Conservation (phyloP, 495 filamentous ascomycete genomes). For the Parathielavia appendiculata region DNA sequence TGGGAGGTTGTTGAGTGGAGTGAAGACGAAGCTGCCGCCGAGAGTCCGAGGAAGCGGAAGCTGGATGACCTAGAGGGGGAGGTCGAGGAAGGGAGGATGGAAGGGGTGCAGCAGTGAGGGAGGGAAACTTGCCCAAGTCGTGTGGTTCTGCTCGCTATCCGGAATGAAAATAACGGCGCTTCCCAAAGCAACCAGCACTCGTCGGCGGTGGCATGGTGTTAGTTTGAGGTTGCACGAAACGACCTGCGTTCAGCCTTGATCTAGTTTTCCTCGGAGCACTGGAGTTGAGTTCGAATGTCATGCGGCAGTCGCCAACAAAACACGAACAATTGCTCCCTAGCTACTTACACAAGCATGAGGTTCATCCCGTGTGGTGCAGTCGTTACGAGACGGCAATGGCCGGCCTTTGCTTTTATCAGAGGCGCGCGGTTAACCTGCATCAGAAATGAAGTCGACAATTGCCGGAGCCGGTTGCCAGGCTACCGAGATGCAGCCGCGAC, state of each 20-base stretch:
- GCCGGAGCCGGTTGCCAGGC: slow-evolving; percentile 3
- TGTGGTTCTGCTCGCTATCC: too few species aligned
- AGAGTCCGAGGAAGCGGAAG: slow-evolving; percentile 36
- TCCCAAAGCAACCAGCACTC: too few species aligned
- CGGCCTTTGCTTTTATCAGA: background rate
- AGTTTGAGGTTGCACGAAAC: too few species aligned
- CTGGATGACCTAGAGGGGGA: background rate
- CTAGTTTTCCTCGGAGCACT: too few species aligned
- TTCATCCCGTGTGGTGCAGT: background rate
- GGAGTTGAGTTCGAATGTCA: too few species aligned
- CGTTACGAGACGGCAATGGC: background rate
- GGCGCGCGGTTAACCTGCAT: slow-evolving; percentile 1
- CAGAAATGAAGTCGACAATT: background rate
- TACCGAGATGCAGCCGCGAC: background rate
- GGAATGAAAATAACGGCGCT: too few species aligned
- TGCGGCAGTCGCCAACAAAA: too few species aligned
- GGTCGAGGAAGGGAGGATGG: background rate
- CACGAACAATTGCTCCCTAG: too few species aligned
- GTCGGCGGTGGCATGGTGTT: too few species aligned
- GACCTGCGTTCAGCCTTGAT: too few species aligned
- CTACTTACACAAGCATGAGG: too few species aligned
- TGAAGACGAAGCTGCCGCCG: slow-evolving; percentile 53
- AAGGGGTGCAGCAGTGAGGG: background rate
- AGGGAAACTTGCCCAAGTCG: background rate
- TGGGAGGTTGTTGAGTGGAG: slow-evolving; percentile 83